Evolutionary conservation across 2,329 filamentous ascomycete species (phyloP), one percentile per base, ranked within the genome.

Genomic region (Ramularia endophylla): DNA sequence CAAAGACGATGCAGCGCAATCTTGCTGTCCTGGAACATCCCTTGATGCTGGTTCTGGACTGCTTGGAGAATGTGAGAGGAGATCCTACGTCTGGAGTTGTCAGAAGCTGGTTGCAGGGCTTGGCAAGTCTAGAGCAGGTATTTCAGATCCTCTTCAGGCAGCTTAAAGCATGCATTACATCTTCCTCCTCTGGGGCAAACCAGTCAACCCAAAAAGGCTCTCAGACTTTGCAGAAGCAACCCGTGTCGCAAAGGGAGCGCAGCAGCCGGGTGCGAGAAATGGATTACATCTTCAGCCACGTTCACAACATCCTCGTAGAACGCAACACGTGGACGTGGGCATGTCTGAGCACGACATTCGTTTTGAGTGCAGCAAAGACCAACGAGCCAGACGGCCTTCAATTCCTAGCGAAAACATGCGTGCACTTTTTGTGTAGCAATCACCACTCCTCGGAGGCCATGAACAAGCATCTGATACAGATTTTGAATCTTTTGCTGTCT

Each of bases 31-130:
- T 97, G 29, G 83, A 83, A 5, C 78, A 87, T 36, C 90, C 90
- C 1, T 65, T 95, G 13, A 83, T 95, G 48, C 66, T 94, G 8
- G 74, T 94, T 48, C 70, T 97, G 18, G 90, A 97, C 62, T 75
- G 82, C 1, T 69, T 97, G 1, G 66, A 77, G 13, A 82, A 89
- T 44, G 81, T 87, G 45, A 74, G 77, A 15, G 22, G 22, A 11
- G 83, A 80, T 2, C 85, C 89, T 53, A 68, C 84, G 11, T 87
- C 83, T 47, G 83, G 87, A 64, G 83, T 84, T 18, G 79, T 87
- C 28, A 83, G 83, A 54, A 80, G 77, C 36, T 95, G 90, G 89
- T 71, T 97, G 3, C 83, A 85, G 53, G 81, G 67, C 40, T 57
- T 75, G 8, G 65, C 73, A 11, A 75, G 68, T 29, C 64, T 80